Percentiles rank a stretch among this genome's conserved stretches.
These are phyloP conservation scores for Drechslerella stenobrocha DNA, from an alignment of 2,329 filamentous ascomycete species.

Conservation along the genomic window DNA sequence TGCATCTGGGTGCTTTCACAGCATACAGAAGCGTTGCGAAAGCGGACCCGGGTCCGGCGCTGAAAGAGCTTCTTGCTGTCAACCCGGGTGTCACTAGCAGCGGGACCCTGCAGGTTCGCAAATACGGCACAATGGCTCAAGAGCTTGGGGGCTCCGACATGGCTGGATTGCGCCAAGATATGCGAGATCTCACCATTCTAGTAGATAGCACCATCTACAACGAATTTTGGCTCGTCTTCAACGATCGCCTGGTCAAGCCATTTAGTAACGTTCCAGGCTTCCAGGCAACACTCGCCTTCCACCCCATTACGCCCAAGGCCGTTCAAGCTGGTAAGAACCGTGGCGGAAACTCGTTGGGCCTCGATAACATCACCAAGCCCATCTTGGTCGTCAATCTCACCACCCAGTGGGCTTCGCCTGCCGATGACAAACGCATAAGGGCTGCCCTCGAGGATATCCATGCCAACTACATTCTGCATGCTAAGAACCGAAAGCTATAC, in stretches of 20 bases:
- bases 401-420: conserved; percentile 48
- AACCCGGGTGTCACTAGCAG: conserved; percentile 9
- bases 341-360: conserved; percentile 54
- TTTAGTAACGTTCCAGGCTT: conserved; percentile 31
- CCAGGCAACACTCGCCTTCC: conserved; percentile 53
- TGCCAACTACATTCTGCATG: conserved; percentile 48
- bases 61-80: conserved; percentile 19
- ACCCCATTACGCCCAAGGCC: conserved; percentile 54
- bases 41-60: conserved; percentile 9
- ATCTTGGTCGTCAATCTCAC: conserved; percentile 43
- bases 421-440: conserved; percentile 48
- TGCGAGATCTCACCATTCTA: conserved; percentile 34
- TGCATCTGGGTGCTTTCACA: conserved; percentile 42
- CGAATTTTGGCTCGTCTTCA: conserved; percentile 12
- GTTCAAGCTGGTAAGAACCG: conserved; percentile 51
- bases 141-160: conserved; percentile 28
- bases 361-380: conserved; percentile 46
- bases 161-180: conserved; percentile 26
- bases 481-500: conserved; percentile 49
- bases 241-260: conserved; percentile 1
- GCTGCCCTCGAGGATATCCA: conserved; percentile 45
- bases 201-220: conserved; percentile 21
- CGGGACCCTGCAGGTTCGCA: conserved; percentile 17
- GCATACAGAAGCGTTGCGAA: conserved; percentile 24
- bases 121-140: conserved; percentile 14